Base-by-base conservation (phyloP, 495 filamentous ascomycete species). In the Lichina pygmaea region DNA sequence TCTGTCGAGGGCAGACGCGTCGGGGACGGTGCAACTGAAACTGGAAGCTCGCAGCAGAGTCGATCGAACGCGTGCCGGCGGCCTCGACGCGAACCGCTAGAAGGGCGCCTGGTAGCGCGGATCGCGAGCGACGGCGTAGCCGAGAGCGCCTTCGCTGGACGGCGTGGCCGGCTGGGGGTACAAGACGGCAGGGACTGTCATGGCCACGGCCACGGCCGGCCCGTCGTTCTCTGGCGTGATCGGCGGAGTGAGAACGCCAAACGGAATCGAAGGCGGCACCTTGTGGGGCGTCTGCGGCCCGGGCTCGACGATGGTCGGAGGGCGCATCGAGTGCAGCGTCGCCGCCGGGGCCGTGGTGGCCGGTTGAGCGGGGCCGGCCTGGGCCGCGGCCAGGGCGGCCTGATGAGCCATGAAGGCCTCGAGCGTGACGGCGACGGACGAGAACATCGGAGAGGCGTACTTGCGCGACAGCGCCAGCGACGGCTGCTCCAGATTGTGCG, bases 231-330 rank as follows among this genome's bases (percentile, higher is more conserved):
- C 84, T n/a, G 89, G 89, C 0, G 91, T 95, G 55, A 95, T 93
- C 3, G 89, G 89, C 15, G 89, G 89, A 17, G 89, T 95, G 47
- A 89, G 72, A 56, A 86, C 86, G 17, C 86, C 91, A 54, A 84
- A 72, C 11, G 75, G 72, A 47, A 78, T 67, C 32, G 70, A 67
- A 33, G 66, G 60, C 71, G 65, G 42, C 74, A 66, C 68, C 66
- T 97, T 97, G 55, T 86, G 78, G 17, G 89, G 91, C 8, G 89
- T 95, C 71, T 78, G 56, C 69, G 74, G 51, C 62, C 66, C 49
- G 64, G 63, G 49, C 67, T 68, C 51, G 54, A 59, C 37, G 53
- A 54, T 60, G 51, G 53, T 63, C 57, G 54, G 62, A 44, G 34
- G 56, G 53, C 16, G 58, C 48, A 52, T 82, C 77, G 34, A 39